Evolutionary conservation across 2,329 filamentous ascomycete species (phyloP).

Genomic region (Diatrype stigma): DNA sequence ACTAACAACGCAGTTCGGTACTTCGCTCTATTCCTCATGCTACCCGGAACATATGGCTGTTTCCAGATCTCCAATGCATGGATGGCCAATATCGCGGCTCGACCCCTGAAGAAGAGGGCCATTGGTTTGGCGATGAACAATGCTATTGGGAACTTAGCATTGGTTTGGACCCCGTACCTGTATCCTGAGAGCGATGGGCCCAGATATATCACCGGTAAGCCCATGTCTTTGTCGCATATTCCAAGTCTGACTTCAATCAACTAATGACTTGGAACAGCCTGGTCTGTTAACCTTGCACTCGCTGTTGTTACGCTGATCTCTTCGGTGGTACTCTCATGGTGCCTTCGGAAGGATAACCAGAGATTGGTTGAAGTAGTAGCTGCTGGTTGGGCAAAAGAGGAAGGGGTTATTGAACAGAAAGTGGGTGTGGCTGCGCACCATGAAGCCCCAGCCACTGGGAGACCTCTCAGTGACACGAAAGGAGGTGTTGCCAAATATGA

Average conservation of each 20-base stretch:
- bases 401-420: conserved; percentile 4
- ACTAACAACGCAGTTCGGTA: conserved; percentile 16
- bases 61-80: conserved; percentile 23
- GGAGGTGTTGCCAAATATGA: conserved; percentile 2
- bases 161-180: conserved; percentile 23
- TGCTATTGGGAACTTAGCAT: conserved; percentile 21
- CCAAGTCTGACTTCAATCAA: conserved; percentile 1
- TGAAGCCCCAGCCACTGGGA: conserved; percentile 23
- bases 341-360: conserved; percentile 10
- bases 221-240: not conserved
- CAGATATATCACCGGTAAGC: conserved; percentile 18
- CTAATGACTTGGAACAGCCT: conserved; percentile 20
- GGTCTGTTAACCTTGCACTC: conserved; percentile 15
- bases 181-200: conserved; percentile 18
- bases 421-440: conserved; percentile 21
- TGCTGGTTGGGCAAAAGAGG: conserved; percentile 5
- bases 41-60: conserved; percentile 16
- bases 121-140: conserved; percentile 23
- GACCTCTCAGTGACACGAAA: conserved; percentile 7
- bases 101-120: conserved; percentile 21
- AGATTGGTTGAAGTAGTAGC: conserved; percentile 5
- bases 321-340: conserved; percentile 2
- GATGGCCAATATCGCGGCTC: conserved; percentile 24
- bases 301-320: conserved; percentile 38
- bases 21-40: conserved; percentile 20